Evolutionary conservation across 2,329 filamentous ascomycete species (phyloP).

Genomic region (Trichoderma endophyticum): DNA sequence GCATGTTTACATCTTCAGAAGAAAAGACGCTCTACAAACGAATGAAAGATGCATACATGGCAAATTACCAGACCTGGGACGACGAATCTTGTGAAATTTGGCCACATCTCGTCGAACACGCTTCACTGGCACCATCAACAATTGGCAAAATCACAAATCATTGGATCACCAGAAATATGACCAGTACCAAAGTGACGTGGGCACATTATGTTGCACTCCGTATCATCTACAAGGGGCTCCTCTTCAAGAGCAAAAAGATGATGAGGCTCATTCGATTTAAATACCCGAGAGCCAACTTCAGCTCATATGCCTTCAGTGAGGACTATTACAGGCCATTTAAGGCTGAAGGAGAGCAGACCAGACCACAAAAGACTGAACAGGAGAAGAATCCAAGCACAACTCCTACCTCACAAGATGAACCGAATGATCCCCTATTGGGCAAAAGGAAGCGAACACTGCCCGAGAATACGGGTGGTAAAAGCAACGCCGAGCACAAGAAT

Average conservation of each 20-base stretch:
- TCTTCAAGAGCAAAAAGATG: slow-evolving; percentile 9
- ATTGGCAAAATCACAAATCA: slow-evolving; percentile 17
- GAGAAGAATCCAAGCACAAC: not conserved
- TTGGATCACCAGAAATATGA: not conserved
- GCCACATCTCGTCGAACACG: slow-evolving; percentile 14
- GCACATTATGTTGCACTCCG: slow-evolving; percentile 8
- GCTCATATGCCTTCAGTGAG: not conserved
- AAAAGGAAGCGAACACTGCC: not conserved
- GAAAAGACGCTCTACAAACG: slow-evolving; percentile 9
- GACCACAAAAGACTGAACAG: not conserved
- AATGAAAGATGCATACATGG: not conserved
- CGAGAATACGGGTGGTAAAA: not conserved
- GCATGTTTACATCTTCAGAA: not conserved
- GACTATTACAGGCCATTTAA: not conserved
- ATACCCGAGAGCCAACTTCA: slow-evolving; percentile 13
- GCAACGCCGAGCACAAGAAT: not conserved
- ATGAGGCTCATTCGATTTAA: not conserved
- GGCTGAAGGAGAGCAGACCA: not conserved
- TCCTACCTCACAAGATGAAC: too few species aligned
- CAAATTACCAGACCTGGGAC: slow-evolving; percentile 11
- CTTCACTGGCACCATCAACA: slow-evolving; percentile 9
- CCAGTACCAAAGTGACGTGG: slow-evolving; percentile 11
- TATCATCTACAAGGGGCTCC: slow-evolving; percentile 12
- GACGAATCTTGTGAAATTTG: not conserved
- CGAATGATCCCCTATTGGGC: not conserved